phyloP scores from a whole-genome alignment of 805 yeast genomes.

The Diddensiella santjacobensis region DNA sequence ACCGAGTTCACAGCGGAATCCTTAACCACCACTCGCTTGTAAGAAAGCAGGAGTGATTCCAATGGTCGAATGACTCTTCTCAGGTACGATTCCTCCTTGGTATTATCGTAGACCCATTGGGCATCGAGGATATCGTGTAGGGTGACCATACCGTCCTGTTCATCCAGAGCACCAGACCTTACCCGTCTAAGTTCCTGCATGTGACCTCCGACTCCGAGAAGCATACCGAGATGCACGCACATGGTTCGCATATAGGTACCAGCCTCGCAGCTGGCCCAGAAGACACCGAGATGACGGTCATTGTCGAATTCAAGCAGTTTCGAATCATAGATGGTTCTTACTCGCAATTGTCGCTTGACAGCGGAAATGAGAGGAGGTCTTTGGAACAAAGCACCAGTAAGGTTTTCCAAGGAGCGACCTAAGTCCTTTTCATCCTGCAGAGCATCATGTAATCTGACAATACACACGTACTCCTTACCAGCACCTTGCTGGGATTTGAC shows the following conservation, averaged over 20 bases:
- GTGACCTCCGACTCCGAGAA: conserved; percentile 98
- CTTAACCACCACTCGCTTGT: conserved; percentile 93
- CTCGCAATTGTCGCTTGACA: conserved; percentile 97
- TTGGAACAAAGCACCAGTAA: conserved; percentile 98
- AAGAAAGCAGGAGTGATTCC: conserved; percentile 88
- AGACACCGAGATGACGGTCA: conserved; percentile 94
- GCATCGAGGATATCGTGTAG: conserved; percentile 97
- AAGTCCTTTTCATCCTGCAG: conserved; percentile 86
- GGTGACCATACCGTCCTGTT: conserved; percentile 87
- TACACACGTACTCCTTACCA: conserved; percentile 98
- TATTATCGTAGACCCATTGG: conserved; percentile 95
- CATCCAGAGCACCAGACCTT: conserved; percentile 92
- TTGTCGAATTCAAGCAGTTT: conserved; percentile 94
- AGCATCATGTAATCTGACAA: conserved; percentile 91
- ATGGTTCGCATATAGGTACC: conserved; percentile 99
- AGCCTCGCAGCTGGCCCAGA: conserved; percentile 99
- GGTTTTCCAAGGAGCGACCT: conserved; percentile 81
- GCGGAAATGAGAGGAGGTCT: conserved; percentile 99
- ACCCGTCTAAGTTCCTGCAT: conserved; percentile 99
- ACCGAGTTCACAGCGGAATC: conserved; percentile 97
- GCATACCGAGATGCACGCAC: conserved; percentile 98
- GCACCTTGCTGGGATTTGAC: conserved; percentile 99
- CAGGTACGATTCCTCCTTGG: conserved; percentile 92
- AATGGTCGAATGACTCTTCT: conserved; percentile 93
- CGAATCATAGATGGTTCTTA: conserved; percentile 95